Evolutionary conservation across 2,329 filamentous ascomycete species (phyloP), one percentile per base, ranked within the genome.

Genomic region (Fusarium sp.): DNA sequence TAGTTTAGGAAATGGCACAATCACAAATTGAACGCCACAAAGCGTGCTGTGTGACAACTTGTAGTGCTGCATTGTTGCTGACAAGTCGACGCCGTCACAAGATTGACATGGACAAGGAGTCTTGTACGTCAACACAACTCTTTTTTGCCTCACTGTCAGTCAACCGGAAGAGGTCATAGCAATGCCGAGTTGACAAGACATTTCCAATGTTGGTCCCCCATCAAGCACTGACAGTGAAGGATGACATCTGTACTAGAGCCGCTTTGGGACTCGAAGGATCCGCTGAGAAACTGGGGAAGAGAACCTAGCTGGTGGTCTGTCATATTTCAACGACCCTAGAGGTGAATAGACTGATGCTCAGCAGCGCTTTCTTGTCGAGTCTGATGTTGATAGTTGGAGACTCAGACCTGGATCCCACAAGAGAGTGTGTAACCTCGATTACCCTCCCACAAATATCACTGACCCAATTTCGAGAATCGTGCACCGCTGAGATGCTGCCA

Each of bases 1-100:
- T 80, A 81, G 79, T 76, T 79, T 77, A 76, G 63, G 70, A 77
- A 75, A 76, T 79, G 78, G 79, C 79, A 75, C 77, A 81, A 75
- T 71, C 63, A 74, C 67, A 75, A 75, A 75, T 75, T 75, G 73
- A 68, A 75, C 40, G 73, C 73, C 73, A 71, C 45, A 35, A 22
- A 11, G 62, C 6, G 22, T n/a, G 27, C 38, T 31, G 10, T 20
- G 38, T 29, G 20, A 31, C 7, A n/a, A 11, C 8, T 16, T 35
- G 52, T 25, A 40, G 14, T 50, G 27, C 8, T n/a, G 27, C 11
- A 18, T 18, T 27, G 22, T 25, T 47, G 20, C 3, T 9, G 25
- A 16, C 8, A 16, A 25, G 42, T 47, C 8, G 16, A 18, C 14
- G 42, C 25, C 25, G 20, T 9, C 22, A 16, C 5, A 18, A 6